Base-by-base conservation (phyloP, 2,329 filamentous ascomycete genomes). In the Ophiostoma sp. region DNA sequence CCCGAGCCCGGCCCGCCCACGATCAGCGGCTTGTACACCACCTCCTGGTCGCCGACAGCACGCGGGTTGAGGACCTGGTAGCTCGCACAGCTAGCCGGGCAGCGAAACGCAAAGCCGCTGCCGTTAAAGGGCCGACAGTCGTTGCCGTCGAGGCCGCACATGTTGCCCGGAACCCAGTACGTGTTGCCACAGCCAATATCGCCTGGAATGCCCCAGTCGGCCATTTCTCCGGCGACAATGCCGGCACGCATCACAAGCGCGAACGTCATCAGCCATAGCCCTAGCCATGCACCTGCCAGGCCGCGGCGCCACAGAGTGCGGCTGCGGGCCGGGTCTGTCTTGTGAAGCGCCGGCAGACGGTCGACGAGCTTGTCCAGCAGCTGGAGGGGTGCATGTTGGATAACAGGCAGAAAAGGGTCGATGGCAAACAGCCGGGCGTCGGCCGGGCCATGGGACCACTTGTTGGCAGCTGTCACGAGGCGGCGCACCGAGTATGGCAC, bases 71-170 rank as follows among this genome's bases (percentile, higher is more conserved):
- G 79, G 1, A 91, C 81, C 72, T 85, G 81, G 68, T 85, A 85
- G 73, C 84, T 85, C 62, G 83, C 84, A 76, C 91, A 95, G 73
- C 87, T 88, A 16, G 87, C 89, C 1, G 90, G 87, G 74, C 91
- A 95, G 67, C 88, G 83, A 75, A 95, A 95, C 0, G 90, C 82
- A 73, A 92, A 87, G 0, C 86, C 86, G 68, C 81, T 85, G 71
- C 87, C 88, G 69, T 84, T 84, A 74, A 95, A 95, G 0, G 91
- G 91, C 8, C 90, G 85, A 74, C 91, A 95, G 66, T 86, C 81
- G 70, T 87, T 86, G 6, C 91, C 91, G 72, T 94, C 87, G 14
- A 94, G 74, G 0, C 90, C 91, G 76, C 91, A 95, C 12, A 79
- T 80, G 74, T 93, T 93, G 45, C 87, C 88, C 49, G 86, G 76